Evolutionary conservation across 2,329 filamentous ascomycete genomes (phyloP), one percentile per base, ranked within the genome.

Genomic region (Fusarium circinatum): DNA sequence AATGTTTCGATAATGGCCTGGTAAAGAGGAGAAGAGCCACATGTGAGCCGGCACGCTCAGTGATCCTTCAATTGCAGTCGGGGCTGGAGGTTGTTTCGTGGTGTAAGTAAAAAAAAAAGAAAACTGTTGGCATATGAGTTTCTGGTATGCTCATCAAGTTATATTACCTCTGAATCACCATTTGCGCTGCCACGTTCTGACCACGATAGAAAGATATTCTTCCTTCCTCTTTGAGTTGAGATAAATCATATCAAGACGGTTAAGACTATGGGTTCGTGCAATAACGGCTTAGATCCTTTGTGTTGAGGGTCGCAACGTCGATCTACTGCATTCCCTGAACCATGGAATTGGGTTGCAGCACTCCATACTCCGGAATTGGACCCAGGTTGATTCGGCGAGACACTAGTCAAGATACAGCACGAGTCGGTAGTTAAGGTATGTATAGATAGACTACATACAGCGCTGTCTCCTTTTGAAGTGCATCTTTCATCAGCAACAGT

Each of bases 341-440:
- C 59, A 45, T 55, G 49, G 52, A 47, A 36, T 59, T 45, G 45
- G 61, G 42, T 64, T 42, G 32, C 41, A 56, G 63, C 32, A 67
- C 51, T 36, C 55, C 34, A 36, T 36, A 18, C 34, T 36, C 34
- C 15, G 34, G 34, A 36, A 36, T 36, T 36, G 41, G 49, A 34
- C 22, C 17, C 32, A 26, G 51, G 24, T 47, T 30, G 39, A n/a
- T 39, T 32, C 22, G 18, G 24, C 32, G 44, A 34, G 32, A 49
- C 39, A 41, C 58, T 61, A 38, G 32, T 51, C 47, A 59, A 38
- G 20, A 26, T 51, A 51, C 57, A 39, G 22, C 17, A 32, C 32
- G 34, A 20, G 10, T 52, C 12, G 8, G 20, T 30, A 28, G 11
- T 6, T 24, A 30, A 30, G 47, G 47, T 48, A 30, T 30, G 18